These are phyloP conservation scores for Cyberlindnera sargentensis DNA, from an alignment of 805 yeast genomes.

Conservation along the genomic window DNA sequence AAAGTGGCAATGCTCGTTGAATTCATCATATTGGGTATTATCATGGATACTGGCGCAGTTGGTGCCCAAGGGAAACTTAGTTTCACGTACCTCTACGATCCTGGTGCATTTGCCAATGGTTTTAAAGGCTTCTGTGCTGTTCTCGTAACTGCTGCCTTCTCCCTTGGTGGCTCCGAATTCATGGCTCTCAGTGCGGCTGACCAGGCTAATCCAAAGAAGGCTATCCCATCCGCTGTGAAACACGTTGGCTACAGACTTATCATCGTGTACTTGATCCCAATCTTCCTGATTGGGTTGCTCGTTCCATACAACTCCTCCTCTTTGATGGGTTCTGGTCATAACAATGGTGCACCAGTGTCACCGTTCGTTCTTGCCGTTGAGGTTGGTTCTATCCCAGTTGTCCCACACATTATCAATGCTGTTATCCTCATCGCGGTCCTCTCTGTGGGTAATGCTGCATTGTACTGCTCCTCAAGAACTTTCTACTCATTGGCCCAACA, in stretches of 20 bases:
- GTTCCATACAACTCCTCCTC: constrained; percentile 44
- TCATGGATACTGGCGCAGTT: constrained; percentile 36
- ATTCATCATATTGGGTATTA: constrained; percentile 45
- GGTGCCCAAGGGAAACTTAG: constrained; percentile 43
- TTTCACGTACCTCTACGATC: constrained; percentile 41
- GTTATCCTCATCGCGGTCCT: constrained; percentile 56
- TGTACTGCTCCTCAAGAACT: constrained; percentile 41
- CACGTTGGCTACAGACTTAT: constrained; percentile 50
- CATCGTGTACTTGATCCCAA: constrained; percentile 41
- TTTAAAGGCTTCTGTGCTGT: constrained; percentile 49
- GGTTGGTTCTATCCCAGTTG: constrained; percentile 43
- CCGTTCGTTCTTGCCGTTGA: constrained; percentile 63
- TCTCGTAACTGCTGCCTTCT: constrained; percentile 50
- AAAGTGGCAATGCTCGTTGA: constrained; percentile 59
- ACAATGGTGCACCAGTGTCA: constrained; percentile 45
- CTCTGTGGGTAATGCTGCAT: constrained; percentile 53
- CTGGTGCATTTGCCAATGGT: constrained; percentile 48
- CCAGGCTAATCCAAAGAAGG: constrained; percentile 42
- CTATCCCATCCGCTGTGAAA: constrained; percentile 50
- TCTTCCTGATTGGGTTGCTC: constrained; percentile 41
- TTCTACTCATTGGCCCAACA: constrained; percentile 49
- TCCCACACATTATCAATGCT: constrained; percentile 59
- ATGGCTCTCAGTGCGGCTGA: constrained; percentile 49
- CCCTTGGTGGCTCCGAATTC: constrained; percentile 55
- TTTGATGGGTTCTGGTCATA: constrained; percentile 33